Percentiles rank a stretch among this genome's conserved stretches.
Conservation (phyloP, 1,284 basidiomycete species). For the Caloboletus inedulis region DNA sequence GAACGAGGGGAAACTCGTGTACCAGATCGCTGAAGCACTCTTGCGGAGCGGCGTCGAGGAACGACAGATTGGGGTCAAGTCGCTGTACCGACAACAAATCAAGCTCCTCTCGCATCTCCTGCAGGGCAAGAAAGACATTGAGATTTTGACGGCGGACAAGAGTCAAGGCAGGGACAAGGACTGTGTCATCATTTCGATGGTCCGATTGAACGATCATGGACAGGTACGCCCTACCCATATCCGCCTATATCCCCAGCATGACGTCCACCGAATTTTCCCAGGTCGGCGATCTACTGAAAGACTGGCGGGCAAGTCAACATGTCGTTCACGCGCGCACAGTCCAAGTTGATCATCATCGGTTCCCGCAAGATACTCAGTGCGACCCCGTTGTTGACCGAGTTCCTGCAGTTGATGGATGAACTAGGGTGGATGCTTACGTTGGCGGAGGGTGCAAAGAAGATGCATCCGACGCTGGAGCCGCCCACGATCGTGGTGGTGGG, state of each 20-base stretch:
- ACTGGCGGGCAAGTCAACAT: conserved; percentile 97
- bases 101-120: conserved; percentile 73
- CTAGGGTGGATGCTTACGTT: conserved; percentile 69
- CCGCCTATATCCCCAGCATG: too few relatives aligned
- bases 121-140: conserved; percentile 55
- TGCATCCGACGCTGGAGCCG: conserved; percentile 41
- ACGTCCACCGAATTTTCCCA: conserved; percentile 29
- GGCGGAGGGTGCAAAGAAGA: conserved; percentile 48
- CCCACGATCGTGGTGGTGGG: conserved; percentile 9
- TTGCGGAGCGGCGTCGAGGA: conserved; percentile 62
- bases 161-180: conserved; percentile 97
- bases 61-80: conserved; percentile 83
- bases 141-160: conserved; percentile 92
- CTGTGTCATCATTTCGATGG: conserved; percentile 90
- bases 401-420: conserved; percentile 71
- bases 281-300: conserved; percentile 90
- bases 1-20: conserved; percentile 74
- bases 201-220: conserved; percentile 77
- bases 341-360: conserved; percentile 89
- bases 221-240: conserved; percentile 49
- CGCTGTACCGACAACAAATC: conserved; percentile 93
- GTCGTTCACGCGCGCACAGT: conserved; percentile 89
- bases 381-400: conserved; percentile 63
- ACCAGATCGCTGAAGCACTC: conserved; percentile 66
- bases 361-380: conserved; percentile 68